phyloP scores from a whole-genome alignment of 2,329 filamentous ascomycete species.

The Chaetoscypha palmicola region DNA sequence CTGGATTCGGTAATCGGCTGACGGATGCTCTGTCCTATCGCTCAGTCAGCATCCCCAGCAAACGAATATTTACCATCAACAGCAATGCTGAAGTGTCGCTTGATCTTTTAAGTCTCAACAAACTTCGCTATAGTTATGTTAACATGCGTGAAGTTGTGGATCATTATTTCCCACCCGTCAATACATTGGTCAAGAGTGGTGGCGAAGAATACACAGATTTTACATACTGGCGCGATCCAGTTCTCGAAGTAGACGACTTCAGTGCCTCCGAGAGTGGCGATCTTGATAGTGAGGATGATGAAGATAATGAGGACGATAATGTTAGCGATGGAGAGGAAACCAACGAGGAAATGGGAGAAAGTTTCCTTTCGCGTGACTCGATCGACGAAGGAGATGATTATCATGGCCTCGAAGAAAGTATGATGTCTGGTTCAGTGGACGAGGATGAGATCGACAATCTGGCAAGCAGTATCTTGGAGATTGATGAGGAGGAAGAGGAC shows the following conservation, averaged over 20 bases:
- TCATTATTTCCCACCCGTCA: conserved; percentile 93
- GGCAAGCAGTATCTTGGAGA: conserved; percentile 27
- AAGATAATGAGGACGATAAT: conserved; percentile 42
- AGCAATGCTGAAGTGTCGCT: conserved; percentile 92
- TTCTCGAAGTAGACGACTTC: conserved; percentile 81
- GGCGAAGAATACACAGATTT: conserved; percentile 97
- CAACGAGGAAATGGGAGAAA: conserved; percentile 46
- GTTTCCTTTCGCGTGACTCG: conserved; percentile 48
- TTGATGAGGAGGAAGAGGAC: conserved; percentile 30
- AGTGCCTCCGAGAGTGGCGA: conserved; percentile 69
- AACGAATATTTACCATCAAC: conserved; percentile 97
- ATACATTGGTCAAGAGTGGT: conserved; percentile 76
- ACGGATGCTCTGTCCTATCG: conserved; percentile 96
- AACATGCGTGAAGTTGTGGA: conserved; percentile 96
- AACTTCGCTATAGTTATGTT: conserved; percentile 93
- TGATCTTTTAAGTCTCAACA: conserved; percentile 83
- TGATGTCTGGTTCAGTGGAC: conserved; percentile 22
- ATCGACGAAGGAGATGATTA: conserved; percentile 39
- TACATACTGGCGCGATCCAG: conserved; percentile 85
- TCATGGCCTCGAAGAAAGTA: conserved; percentile 26
- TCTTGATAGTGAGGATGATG: conserved; percentile 47
- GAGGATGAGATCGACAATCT: conserved; percentile 21
- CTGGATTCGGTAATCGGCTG: conserved; percentile 91
- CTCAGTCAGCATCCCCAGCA: conserved; percentile 89
- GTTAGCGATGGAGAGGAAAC: conserved; percentile 43